Percentiles rank a stretch among this genome's conserved stretches.
These are phyloP conservation scores for Hypoxylon fragiforme DNA, from an alignment of 495 filamentous ascomycete species.

Conservation along the genomic window DNA sequence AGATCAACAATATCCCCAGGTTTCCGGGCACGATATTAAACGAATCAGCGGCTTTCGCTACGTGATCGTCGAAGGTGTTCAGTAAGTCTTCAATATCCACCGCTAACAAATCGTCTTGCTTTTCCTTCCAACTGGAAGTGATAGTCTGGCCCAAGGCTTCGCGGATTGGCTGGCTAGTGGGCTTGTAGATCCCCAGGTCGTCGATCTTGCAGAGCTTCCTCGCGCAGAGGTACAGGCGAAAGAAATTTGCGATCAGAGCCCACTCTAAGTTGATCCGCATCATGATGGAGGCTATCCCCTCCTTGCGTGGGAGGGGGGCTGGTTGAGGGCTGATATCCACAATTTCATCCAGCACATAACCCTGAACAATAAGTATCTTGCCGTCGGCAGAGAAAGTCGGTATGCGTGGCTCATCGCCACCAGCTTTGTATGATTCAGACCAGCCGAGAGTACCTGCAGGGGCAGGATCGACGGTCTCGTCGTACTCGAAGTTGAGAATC, in stretches of 20 bases:
- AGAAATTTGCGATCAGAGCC: background rate
- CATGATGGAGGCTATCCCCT: background rate
- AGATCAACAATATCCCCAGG: background rate
- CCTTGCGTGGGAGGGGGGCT: background rate
- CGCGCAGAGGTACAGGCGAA: background rate
- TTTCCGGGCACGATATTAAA: background rate
- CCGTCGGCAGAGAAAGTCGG: background rate
- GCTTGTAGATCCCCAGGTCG: background rate
- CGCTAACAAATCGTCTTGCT: background rate
- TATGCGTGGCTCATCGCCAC: background rate
- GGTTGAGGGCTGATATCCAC: background rate
- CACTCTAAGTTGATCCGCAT: background rate
- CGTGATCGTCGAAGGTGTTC: background rate
- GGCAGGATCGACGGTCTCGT: background rate
- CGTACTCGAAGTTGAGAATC: constrained; percentile 4
- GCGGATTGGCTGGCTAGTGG: background rate
- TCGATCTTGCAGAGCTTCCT: background rate
- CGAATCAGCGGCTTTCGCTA: background rate
- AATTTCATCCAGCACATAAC: background rate
- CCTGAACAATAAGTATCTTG: background rate
- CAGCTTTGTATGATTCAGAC: background rate
- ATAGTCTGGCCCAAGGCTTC: background rate
- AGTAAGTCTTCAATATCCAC: background rate
- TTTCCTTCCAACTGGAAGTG: background rate
- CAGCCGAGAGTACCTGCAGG: background rate